Conservation (phyloP, 768 basidiomycete genomes). For the Guyanaporus albipodus region DNA sequence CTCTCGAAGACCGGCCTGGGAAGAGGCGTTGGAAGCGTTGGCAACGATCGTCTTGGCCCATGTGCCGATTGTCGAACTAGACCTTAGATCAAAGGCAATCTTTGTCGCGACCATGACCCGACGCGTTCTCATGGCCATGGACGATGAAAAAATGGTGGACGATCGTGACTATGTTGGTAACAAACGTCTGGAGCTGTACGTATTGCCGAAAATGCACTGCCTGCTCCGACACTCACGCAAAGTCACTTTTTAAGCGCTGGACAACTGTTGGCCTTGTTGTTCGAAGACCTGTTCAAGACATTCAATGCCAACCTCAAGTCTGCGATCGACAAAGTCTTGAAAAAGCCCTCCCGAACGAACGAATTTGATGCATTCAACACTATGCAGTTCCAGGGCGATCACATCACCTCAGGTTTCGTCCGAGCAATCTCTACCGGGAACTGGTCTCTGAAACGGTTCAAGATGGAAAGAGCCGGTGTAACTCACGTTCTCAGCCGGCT, state of each 20-base stretch:
- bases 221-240: constrained; percentile 8
- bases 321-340: constrained; percentile 94
- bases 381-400: constrained; percentile 95
- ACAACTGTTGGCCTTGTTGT: constrained; percentile 89
- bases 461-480: constrained; percentile 98
- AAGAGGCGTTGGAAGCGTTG: constrained; percentile 94
- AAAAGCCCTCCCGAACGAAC: constrained; percentile 90
- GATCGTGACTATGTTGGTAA: constrained; percentile 99
- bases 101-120: constrained; percentile 98
- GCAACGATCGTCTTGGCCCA: constrained; percentile 97
- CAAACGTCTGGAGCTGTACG: constrained; percentile 95
- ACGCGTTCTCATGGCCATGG: constrained; percentile 93
- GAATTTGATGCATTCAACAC: constrained; percentile 94
- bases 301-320: constrained; percentile 95
- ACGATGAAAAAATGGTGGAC: constrained; percentile 95
- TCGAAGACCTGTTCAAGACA: constrained; percentile 98
- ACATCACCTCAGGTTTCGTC: constrained; percentile 92
- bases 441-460: constrained; percentile 98
- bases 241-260: constrained; percentile 76
- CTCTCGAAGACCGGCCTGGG: constrained; percentile 82
- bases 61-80: constrained; percentile 84
- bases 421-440: constrained; percentile 98
- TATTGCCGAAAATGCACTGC: constrained; percentile 14
- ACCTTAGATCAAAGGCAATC: constrained; percentile 91
- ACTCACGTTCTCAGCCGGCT: constrained; percentile 95